These are phyloP conservation scores for Ilyonectria robusta DNA, from an alignment of 2,329 filamentous ascomycete genomes.

Conservation along the genomic window DNA sequence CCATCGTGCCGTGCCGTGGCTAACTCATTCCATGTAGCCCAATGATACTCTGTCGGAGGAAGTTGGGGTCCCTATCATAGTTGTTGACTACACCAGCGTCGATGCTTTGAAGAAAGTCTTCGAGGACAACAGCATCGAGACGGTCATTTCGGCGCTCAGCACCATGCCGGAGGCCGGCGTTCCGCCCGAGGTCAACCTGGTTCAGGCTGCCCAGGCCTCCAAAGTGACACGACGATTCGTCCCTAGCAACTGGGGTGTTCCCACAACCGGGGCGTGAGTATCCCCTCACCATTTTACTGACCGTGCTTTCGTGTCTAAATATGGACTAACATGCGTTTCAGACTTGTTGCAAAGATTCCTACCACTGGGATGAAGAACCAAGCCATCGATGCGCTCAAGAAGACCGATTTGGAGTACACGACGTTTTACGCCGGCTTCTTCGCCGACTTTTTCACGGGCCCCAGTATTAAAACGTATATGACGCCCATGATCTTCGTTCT, in stretches of 20 bases:
- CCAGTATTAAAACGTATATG: slow-evolving; percentile 4
- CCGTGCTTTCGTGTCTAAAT: neutral
- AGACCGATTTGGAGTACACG: slow-evolving; percentile 1
- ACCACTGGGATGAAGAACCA: neutral
- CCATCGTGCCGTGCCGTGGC: neutral
- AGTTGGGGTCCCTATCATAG: slow-evolving; percentile 5
- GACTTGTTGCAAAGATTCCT: neutral
- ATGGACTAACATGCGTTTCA: neutral
- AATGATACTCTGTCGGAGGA: neutral
- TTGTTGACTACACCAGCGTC: slow-evolving; percentile 6
- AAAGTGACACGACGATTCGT: slow-evolving; percentile 5
- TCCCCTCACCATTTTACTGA: too few relatives aligned
- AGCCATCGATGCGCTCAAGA: neutral
- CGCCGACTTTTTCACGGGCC: neutral
- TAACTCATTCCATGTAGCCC: neutral
- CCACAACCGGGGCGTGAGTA: neutral
- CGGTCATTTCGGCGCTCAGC: slow-evolving; percentile 11
- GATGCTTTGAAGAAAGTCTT: neutral
- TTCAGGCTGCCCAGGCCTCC: slow-evolving; percentile 8
- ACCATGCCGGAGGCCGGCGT: slow-evolving; percentile 2
- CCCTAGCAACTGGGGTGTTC: slow-evolving; percentile 18
- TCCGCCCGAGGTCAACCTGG: slow-evolving; percentile 3
- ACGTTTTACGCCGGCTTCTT: slow-evolving; percentile 7
- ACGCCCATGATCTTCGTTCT: neutral
- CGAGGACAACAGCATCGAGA: slow-evolving; percentile 10